phyloP scores from a whole-genome alignment of 2,329 filamentous ascomycete species.

The Didymella glomerata region DNA sequence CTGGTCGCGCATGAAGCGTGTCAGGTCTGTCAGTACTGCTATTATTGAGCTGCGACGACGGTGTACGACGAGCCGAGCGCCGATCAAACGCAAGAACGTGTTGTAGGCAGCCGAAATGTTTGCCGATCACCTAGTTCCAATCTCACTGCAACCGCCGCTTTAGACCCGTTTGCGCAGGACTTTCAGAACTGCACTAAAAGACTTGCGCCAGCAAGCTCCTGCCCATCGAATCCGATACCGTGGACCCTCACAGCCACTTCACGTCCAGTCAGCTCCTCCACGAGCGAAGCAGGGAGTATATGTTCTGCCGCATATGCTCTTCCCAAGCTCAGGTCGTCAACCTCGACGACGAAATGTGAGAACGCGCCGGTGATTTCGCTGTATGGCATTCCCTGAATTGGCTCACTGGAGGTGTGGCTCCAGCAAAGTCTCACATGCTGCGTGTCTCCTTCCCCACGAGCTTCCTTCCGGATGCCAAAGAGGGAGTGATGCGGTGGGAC shows the following conservation, averaged over 20 bases:
- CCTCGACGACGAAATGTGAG: constrained; percentile 41
- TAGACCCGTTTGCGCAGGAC: neutral
- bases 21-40: constrained; percentile 24
- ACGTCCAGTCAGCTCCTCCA: constrained; percentile 20
- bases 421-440: constrained; percentile 41
- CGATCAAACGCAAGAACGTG: constrained; percentile 10
- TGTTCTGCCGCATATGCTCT: constrained; percentile 45
- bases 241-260: constrained; percentile 26
- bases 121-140: neutral
- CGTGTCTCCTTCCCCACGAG: constrained; percentile 25
- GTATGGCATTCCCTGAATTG: constrained; percentile 30
- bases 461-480: constrained; percentile 1
- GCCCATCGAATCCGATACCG: constrained; percentile 45
- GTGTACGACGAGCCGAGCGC: constrained; percentile 1
- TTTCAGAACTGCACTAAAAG: constrained; percentile 2
- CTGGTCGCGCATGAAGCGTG: constrained; percentile 27
- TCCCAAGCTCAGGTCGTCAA: constrained; percentile 34
- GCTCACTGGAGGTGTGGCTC: constrained; percentile 21
- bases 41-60: constrained; percentile 8
- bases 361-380: constrained; percentile 49
- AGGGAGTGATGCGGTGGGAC: neutral
- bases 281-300: constrained; percentile 25
- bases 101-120: neutral
- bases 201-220: constrained; percentile 21
- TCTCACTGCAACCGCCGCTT: neutral